Conservation (phyloP, 345 rosid genomes). For the Arabidopsis thaliana region DNA sequence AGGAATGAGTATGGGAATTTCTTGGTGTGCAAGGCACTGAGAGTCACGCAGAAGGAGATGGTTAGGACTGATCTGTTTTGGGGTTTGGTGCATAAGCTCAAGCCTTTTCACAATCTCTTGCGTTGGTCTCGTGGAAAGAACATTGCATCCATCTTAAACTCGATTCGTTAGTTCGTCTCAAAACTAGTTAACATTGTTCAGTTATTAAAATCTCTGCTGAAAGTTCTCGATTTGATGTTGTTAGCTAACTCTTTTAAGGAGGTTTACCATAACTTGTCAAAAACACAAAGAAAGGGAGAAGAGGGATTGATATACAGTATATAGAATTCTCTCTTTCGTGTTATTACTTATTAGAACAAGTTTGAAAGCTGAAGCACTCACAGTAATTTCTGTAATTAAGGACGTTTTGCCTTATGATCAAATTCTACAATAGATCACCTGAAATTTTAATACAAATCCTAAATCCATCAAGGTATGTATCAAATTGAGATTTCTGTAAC, state of each 20-base stretch:
- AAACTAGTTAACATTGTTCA: not conserved
- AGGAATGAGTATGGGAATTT: not conserved
- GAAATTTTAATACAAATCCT: conserved; percentile 2
- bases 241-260: too few species aligned
- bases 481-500: not conserved
- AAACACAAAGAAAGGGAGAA: too few species aligned
- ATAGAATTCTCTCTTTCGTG: too few species aligned
- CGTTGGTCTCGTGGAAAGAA: not conserved
- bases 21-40: not conserved
- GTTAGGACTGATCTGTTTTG: not conserved
- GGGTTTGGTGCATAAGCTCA: not conserved
- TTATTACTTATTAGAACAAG: not conserved
- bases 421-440: conserved; percentile 22
- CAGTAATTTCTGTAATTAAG: not conserved
- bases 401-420: not conserved
- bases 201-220: too few species aligned
- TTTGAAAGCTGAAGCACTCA: conserved; percentile 12
- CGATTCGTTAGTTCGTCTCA: not conserved
- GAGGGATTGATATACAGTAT: too few species aligned
- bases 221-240: too few species aligned
- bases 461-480: not conserved
- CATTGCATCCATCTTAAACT: not conserved
- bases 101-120: not conserved
- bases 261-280: too few species aligned
- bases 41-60: not conserved